Evolutionary conservation across 176 grass and related monocot species (phyloP).

Genomic region (Leersia perrieri): DNA sequence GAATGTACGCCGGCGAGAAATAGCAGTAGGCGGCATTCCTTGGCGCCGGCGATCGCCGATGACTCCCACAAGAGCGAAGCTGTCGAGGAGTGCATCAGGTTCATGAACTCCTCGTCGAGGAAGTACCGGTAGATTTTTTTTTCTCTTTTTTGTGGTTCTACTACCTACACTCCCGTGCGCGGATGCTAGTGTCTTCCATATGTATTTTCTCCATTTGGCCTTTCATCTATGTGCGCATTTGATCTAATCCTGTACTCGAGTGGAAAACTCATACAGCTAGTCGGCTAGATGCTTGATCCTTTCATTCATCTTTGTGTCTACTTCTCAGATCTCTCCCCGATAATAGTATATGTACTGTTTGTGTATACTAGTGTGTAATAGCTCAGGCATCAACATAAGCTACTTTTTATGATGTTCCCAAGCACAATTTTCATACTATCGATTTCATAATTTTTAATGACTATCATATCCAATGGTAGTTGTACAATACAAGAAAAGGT

Average conservation of each 20-base stretch:
- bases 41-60: neutral
- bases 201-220: conserved; percentile 36
- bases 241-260: conserved; percentile 26
- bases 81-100: conserved; percentile 93
- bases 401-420: neutral
- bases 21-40: conserved; percentile 25
- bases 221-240: conserved; percentile 46
- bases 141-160: neutral
- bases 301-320: neutral
- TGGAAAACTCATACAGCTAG: conserved; percentile 18
- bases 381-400: neutral
- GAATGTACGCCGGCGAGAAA: conserved; percentile 62
- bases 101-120: conserved; percentile 97
- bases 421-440: neutral
- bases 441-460: neutral
- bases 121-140: conserved; percentile 55
- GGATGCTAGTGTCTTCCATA: conserved; percentile 40
- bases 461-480: neutral
- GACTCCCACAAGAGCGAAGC: conserved; percentile 88
- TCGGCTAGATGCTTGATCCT: too few species aligned
- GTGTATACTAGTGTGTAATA: neutral
- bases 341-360: neutral
- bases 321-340: neutral
- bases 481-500: neutral
- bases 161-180: neutral